phyloP scores from a whole-genome alignment of 805 yeast genomes.

The Hyphopichia homilentoma region DNA sequence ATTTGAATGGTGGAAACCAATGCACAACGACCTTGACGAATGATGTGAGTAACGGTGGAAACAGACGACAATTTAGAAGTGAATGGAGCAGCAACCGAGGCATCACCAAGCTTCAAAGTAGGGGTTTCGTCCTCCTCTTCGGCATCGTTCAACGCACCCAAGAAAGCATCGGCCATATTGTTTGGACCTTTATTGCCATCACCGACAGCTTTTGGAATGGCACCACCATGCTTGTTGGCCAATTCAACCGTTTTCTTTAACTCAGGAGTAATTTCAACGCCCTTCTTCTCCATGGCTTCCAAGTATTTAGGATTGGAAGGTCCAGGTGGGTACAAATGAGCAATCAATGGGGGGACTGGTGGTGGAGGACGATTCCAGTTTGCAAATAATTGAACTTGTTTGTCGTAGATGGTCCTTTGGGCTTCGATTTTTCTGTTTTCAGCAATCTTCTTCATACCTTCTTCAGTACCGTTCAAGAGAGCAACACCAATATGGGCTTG shows the following conservation, averaged over 20 bases:
- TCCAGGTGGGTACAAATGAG: slow-evolving; percentile 96
- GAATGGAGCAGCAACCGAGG: slow-evolving; percentile 98
- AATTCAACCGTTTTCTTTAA: slow-evolving; percentile 55
- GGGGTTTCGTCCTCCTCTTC: slow-evolving; percentile 87
- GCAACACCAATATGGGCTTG: slow-evolving; percentile 99
- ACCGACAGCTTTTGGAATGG: slow-evolving; percentile 23
- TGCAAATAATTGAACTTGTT: slow-evolving; percentile 73
- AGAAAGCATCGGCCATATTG: slow-evolving; percentile 59
- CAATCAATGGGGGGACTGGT: slow-evolving; percentile 80
- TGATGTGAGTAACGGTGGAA: slow-evolving; percentile 84
- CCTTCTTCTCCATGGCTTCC: slow-evolving; percentile 79
- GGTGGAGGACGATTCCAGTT: slow-evolving; percentile 85
- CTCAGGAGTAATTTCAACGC: slow-evolving; percentile 75
- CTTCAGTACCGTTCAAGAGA: slow-evolving; percentile 94
- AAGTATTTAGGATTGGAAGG: slow-evolving; percentile 85
- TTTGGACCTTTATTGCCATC: slow-evolving; percentile 31
- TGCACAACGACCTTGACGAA: slow-evolving; percentile 98
- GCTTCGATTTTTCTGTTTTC: slow-evolving; percentile 72
- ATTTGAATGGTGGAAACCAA: slow-evolving; percentile 95
- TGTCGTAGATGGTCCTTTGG: slow-evolving; percentile 66
- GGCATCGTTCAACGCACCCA: slow-evolving; percentile 49
- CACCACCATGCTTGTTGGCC: slow-evolving; percentile 40
- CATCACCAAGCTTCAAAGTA: slow-evolving; percentile 91
- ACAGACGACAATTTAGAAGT: slow-evolving; percentile 93
- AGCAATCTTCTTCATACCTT: slow-evolving; percentile 82